Evolutionary conservation across 1,284 basidiomycete species (phyloP), one percentile per base, ranked within the genome.

Genomic region (Sanghuangporus baumii): DNA sequence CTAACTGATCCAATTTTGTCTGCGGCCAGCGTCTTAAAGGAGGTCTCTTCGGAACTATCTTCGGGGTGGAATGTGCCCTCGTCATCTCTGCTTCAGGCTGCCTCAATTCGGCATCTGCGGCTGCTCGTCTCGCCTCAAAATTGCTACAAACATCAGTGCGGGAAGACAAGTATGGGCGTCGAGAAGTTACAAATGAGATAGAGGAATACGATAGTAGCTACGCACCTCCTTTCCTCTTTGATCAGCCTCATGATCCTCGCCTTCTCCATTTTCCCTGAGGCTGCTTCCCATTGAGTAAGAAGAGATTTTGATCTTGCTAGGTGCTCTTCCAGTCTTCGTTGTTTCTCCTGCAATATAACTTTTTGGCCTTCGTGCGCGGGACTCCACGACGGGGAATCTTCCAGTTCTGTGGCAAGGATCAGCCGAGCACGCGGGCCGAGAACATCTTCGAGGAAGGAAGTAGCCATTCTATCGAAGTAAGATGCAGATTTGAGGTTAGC

Each of bases 221-320:
- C 60, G 43, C 54, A 61, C 60, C 55, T 61, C 37, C 56, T 46
- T 43, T 55, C 46, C 43, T 57, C 54, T 12, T 46, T 55, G 46
- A 57, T 57, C 11, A 46, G 12, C 14, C 14, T 18, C 60, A 47
- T 36, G 11, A 61, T 37, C 36, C 55, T 47, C 18, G 43, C 43
- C 55, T 56, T 61, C 38, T 61, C 60, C 14, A n/a, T 0, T 43
- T 61, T 57, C n/a, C 12, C 20, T 9, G 14, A 3, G 8, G 60
- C 46, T 6, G 54, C 41, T 31, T 37, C 55, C 40, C 47, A 55
- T 14, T 57, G 54, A 2, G 54, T 31, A 31, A 61, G 36, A 20
- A 61, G 60, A 23, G 23, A 36, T 36, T 50, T 56, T 46, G 52
- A 55, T 6, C 57, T 47, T 7, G 55, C 38, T 16, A 61, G 55